Evolutionary conservation across 2,329 filamentous ascomycete genomes (phyloP), one percentile per base, ranked within the genome.

Genomic region (Zymoseptoria tritici): DNA sequence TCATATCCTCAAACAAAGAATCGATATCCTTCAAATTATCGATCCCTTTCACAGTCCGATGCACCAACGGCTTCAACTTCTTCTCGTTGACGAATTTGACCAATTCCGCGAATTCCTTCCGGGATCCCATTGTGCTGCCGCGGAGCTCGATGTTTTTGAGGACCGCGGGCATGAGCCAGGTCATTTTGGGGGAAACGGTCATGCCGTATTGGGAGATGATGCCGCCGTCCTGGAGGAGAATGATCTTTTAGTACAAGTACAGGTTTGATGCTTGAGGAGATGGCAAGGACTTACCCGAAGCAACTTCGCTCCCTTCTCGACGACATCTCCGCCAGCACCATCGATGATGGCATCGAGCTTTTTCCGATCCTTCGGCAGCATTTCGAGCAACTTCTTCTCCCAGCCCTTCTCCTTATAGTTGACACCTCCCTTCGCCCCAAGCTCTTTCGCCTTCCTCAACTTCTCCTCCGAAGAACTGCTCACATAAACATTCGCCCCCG

Each of bases 81-180:
- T 90, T 85, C 64, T 85, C 76, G 11, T 80, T 80, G 42, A 97
- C 88, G 76, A 96, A 96, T 1, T 82, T 80, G 5, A 97, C 81
- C 91, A 97, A 96, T 21, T 94, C 90, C n/a, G 79, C 79, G 71
- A 97, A 97, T 76, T 97, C 94, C 70, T 84, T 86, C 52, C 89
- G 82, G 26, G 90, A 96, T 0, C 93, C 93, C 92, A 97, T 96
- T 0, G 92, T 97, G 13, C 84, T 86, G 19, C 94, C 93, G 54
- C 83, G 83, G 26, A 97, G 81, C 53, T 97, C 93, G 57, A 97
- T 83, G 70, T 97, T 96, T 74, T 87, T 89, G 62, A 97, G 75
- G 13, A 94, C 88, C 0, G 91, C 91, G 61, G 80, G 76, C 89
- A 97, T 96, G 11, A 84, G 70, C 82, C 90, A 97, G 56, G 90